A percentile compares a stretch with the other conserved stretches of the same genome.
phyloP scores from a whole-genome alignment of 2,329 filamentous ascomycete species.

The Verticillium longisporum region DNA sequence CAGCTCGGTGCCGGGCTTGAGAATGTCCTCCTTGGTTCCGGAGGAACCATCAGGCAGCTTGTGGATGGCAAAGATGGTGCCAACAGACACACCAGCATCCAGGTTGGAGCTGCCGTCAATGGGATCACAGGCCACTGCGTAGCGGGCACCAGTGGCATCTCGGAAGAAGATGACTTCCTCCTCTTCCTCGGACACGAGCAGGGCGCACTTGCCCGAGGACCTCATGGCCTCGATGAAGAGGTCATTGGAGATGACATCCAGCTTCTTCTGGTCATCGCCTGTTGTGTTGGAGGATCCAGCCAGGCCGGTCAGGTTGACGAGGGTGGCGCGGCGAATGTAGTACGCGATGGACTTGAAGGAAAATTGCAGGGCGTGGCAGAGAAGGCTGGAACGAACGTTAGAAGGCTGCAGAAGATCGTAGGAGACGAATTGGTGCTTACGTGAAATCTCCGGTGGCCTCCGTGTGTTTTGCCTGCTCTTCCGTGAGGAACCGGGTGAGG shows the following conservation, averaged over 20 bases:
- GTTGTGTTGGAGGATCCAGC: conserved; percentile 93
- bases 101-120: conserved; percentile 98
- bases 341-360: conserved; percentile 99
- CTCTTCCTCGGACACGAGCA: conserved; percentile 97
- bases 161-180: conserved; percentile 88
- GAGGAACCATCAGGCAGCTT: conserved; percentile 72
- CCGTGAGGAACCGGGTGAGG: conserved; percentile 88
- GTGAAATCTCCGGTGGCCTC: conserved; percentile 98
- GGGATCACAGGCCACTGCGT: conserved; percentile 94
- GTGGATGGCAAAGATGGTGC: conserved; percentile 94
- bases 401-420: background rate
- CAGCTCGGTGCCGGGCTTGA: conserved; percentile 84
- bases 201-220: conserved; percentile 80
- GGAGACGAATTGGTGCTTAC: conserved; percentile 42
- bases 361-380: conserved; percentile 97
- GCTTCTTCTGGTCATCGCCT: conserved; percentile 98
- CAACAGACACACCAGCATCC: conserved; percentile 94
- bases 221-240: conserved; percentile 95
- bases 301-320: conserved; percentile 93
- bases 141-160: conserved; percentile 67
- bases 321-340: conserved; percentile 92
- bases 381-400: conserved; percentile 50
- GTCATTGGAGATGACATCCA: conserved; percentile 98
- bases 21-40: conserved; percentile 76
- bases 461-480: conserved; percentile 88